phyloP scores from a whole-genome alignment of 257 asterid genomes.

The Prunella vulgaris region DNA sequence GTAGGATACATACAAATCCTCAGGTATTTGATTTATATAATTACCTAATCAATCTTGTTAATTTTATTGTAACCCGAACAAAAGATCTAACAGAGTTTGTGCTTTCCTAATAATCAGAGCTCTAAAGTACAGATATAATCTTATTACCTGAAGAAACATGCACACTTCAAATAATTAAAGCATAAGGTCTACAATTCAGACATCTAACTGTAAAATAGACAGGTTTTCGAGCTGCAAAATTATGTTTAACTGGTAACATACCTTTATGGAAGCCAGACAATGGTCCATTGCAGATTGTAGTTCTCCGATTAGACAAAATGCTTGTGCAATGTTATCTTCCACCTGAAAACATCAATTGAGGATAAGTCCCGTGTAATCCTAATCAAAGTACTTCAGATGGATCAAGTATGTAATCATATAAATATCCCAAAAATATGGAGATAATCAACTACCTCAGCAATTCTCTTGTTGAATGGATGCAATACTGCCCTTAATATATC shows the following conservation, averaged over 20 bases:
- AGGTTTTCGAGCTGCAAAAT: background rate
- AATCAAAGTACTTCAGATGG: background rate
- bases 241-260: constrained; percentile 20
- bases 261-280: constrained; percentile 74
- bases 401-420: background rate
- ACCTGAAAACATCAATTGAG: constrained; percentile 38
- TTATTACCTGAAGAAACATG: background rate
- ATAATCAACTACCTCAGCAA: constrained; percentile 65
- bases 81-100: background rate
- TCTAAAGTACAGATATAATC: background rate
- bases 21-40: background rate
- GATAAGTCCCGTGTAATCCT: background rate
- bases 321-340: constrained; percentile 77
- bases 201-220: constrained; percentile 4
- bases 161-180: background rate
- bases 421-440: background rate
- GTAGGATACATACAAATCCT: background rate
- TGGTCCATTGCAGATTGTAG: constrained; percentile 60
- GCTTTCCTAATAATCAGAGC: background rate
- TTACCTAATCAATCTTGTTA: background rate
- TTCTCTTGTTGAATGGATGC: constrained; percentile 78
- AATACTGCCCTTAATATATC: constrained; percentile 34
- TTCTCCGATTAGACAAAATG: constrained; percentile 66
- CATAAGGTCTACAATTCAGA: background rate
- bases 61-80: no score